phyloP scores from a whole-genome alignment of 805 yeast genomes.

The Sugiyamaella marilandica region DNA sequence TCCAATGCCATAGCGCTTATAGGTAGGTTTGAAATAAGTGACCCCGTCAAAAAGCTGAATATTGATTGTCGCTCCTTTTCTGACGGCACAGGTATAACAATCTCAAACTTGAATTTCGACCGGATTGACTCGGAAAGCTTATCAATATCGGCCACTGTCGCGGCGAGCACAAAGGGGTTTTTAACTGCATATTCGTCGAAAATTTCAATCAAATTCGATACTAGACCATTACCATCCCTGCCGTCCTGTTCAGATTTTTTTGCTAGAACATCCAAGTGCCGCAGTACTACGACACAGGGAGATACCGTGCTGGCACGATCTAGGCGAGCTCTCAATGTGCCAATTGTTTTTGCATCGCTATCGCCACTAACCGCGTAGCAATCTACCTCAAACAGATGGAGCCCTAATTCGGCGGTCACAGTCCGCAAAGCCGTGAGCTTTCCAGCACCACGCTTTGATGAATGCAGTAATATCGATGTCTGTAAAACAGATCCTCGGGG shows the following conservation, averaged over 20 bases:
- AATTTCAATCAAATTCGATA: slow-evolving; percentile 49
- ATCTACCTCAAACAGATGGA: slow-evolving; percentile 64
- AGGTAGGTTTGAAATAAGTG: not conserved
- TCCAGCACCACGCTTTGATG: slow-evolving; percentile 74
- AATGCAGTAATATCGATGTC: slow-evolving; percentile 62
- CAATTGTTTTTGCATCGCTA: slow-evolving; percentile 73
- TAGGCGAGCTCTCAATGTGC: slow-evolving; percentile 66
- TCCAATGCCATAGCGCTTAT: slow-evolving; percentile 7
- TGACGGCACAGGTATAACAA: slow-evolving; percentile 69
- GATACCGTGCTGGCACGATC: slow-evolving; percentile 53
- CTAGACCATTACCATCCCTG: slow-evolving; percentile 34
- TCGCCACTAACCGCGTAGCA: slow-evolving; percentile 64
- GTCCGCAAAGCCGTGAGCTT: slow-evolving; percentile 60
- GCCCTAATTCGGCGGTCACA: slow-evolving; percentile 54
- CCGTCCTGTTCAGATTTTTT: slow-evolving; percentile 59
- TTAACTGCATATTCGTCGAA: slow-evolving; percentile 49
- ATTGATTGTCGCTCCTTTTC: slow-evolving; percentile 69
- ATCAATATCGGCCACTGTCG: slow-evolving; percentile 67
- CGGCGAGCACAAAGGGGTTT: slow-evolving; percentile 50
- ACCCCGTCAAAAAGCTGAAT: slow-evolving; percentile 43
- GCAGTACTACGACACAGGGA: slow-evolving; percentile 49
- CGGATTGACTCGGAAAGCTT: slow-evolving; percentile 60
- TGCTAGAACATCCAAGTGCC: slow-evolving; percentile 74
- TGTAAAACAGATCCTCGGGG: slow-evolving; percentile 38
- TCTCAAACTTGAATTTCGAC: slow-evolving; percentile 68